Base-by-base conservation (phyloP, 2,329 filamentous ascomycete species). In the Penicillium sp. region DNA sequence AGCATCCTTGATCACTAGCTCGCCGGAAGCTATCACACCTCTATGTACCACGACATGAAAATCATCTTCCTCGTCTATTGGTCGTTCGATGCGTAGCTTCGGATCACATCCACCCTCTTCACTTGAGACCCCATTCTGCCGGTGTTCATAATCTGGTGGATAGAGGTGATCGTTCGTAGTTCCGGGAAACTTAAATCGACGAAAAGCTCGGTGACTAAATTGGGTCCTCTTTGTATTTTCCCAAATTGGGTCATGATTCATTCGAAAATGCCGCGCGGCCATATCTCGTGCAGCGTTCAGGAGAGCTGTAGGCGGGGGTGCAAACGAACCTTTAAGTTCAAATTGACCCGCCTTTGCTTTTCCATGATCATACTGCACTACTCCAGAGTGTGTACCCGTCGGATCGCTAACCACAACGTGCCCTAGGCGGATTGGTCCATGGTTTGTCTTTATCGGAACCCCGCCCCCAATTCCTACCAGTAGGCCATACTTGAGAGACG, bases 361-460 rank as follows among this genome's bases (percentile, higher is more conserved):
- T 10, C 58, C 56, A 38, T 39, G 41, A 18, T 62, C 52, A 23
- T 62, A 62, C 19, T 62, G 54, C 4, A 62, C 27, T 3, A 29
- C 53, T n/a, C 58, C 58, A 6, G 53, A 44, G 30, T 56, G 48
- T 16, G 14, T n/a, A 6, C 44, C 54, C 26, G 19, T 18, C 14
- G 58, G 60, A 19, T 56, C 39, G 51, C 63, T 63, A 8, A 66
- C 61, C 5, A 62, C 61, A 4, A 65, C 53, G 59, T 66, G 45
- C 2, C 61, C 62, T 3, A 66, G 50, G 14, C 57, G 54, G 26
- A 66, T 55, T 40, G 45, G 54, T n/a, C 47, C 52, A 4, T 19
- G 11, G 1, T 61, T 56, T 0, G 54, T 61, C 19, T 30, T 51
- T 16, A 27, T 26, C 2, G 60, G 60, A 0, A 62, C 60, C 3